Evolutionary conservation across 768 basidiomycete species (phyloP).

Genomic region (Suillus paluster): DNA sequence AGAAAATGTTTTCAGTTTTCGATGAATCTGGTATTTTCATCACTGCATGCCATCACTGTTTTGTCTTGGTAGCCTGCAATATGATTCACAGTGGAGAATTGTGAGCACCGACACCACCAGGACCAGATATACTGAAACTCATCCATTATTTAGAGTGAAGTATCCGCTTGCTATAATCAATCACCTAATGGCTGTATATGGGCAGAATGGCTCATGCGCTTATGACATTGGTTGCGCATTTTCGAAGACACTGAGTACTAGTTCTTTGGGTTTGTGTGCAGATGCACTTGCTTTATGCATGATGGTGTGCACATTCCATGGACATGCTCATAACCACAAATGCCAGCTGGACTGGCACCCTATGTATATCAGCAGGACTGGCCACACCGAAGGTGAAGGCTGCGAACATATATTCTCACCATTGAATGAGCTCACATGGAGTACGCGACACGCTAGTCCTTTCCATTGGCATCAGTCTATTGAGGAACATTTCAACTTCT

Average conservation of each 20-base stretch:
- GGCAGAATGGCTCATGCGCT: slow-evolving; percentile 15
- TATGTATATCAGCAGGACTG: slow-evolving; percentile 16
- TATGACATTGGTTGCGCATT: slow-evolving; percentile 34
- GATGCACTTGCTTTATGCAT: slow-evolving; percentile 2
- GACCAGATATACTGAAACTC: too few relatives aligned
- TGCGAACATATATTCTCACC: slow-evolving; percentile 11
- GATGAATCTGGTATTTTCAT: slow-evolving; percentile 1
- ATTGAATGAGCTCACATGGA: slow-evolving; percentile 8
- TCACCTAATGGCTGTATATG: slow-evolving; percentile 19
- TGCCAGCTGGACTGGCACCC: slow-evolving; percentile 36
- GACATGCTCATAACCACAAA: slow-evolving; percentile 31
- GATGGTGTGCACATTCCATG: slow-evolving; percentile 19
- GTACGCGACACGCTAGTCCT: slow-evolving; percentile 1
- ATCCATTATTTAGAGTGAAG: slow-evolving; percentile 15
- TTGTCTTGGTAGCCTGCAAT: background rate
- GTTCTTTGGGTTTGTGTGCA: slow-evolving; percentile 17
- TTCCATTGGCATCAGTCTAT: slow-evolving; percentile 16
- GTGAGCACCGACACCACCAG: background rate
- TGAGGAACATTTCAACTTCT: slow-evolving; percentile 22
- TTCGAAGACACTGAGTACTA: slow-evolving; percentile 15
- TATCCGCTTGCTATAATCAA: slow-evolving; percentile 25
- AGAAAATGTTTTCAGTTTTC: slow-evolving; percentile 3
- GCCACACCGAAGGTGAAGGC: slow-evolving; percentile 11
- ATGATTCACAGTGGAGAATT: slow-evolving; percentile 1
- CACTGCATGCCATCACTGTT: background rate